Evolutionary conservation across 2,329 filamentous ascomycete genomes (phyloP), one percentile per base, ranked within the genome.

Genomic region (Trichoderma sp.): DNA sequence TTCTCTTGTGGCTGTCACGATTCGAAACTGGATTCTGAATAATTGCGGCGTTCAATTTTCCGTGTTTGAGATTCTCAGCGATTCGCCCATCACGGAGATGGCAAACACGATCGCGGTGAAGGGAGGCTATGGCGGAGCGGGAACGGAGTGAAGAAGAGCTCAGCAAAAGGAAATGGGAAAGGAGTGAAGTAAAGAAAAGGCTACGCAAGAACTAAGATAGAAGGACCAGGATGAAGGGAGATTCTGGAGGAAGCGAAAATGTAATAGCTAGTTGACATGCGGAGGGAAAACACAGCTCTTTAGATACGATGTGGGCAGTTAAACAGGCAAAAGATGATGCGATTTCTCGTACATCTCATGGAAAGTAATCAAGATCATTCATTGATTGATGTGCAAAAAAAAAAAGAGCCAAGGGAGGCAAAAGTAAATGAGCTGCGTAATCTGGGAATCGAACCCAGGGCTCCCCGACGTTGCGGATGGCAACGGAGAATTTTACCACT

Each of bases 1-100:
- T 80, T 89, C 87, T 0, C 83, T 90, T 8, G 86, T 89, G 6
- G 88, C 88, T 1, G 86, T 89, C n/a, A 86, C 86, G 12, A 81
- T 89, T 8, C 84, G 88, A n/a, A 88, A 85, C 77, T 89, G 88
- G 87, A 84, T 89, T 6, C 81, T 84, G 2, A 82, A 84, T 66
- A 85, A 86, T 76, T 86, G 86, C 18, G 82, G 83, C 3, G 85
- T 85, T 0, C 83, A 87, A 68, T 79, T 89, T 3, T 85, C 86
- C 0, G 84, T 88, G 2, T 88, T 88, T 77, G 86, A 88, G 74
- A 83, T 89, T 18, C 78, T 88, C 72, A 85, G 85, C 63, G 85
- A 86, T 71, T 82, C 78, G 53, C 85, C 85, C n/a, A 82, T 88
- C 29, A 76, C 77, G 0, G 83, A 86, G 62, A 77, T 87, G 75